These are phyloP conservation scores for Aspergillus udagawae DNA, from an alignment of 2,329 filamentous ascomycete species.

Conservation along the genomic window DNA sequence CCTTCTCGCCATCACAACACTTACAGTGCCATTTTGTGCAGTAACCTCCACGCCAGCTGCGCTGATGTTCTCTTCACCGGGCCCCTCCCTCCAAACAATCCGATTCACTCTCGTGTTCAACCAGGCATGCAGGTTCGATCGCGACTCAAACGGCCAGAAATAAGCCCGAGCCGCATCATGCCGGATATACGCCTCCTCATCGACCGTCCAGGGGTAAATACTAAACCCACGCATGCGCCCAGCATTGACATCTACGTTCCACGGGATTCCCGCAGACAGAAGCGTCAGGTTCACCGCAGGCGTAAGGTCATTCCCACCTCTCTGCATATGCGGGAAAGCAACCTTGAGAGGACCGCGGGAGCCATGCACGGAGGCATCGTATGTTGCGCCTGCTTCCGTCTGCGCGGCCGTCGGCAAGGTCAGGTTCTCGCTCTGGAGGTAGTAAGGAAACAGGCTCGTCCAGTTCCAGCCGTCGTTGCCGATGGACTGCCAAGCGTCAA, in stretches of 20 bases:
- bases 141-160: constrained; percentile 40
- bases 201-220: constrained; percentile 41
- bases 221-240: constrained; percentile 44
- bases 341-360: constrained; percentile 24
- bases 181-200: constrained; percentile 35
- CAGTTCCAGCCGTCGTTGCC: constrained; percentile 34
- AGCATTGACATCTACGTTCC: constrained; percentile 41
- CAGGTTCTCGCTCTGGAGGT: constrained; percentile 27
- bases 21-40: constrained; percentile 17
- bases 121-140: constrained; percentile 42
- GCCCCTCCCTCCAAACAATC: constrained; percentile 30
- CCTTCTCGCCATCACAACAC: constrained; percentile 29
- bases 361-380: constrained; percentile 15
- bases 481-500: constrained; percentile 35
- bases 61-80: neutral
- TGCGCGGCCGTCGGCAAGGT: constrained; percentile 16
- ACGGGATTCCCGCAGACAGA: constrained; percentile 30
- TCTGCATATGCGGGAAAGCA: constrained; percentile 18
- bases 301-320: constrained; percentile 15
- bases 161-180: constrained; percentile 48
- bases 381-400: no score
- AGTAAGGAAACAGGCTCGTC: constrained; percentile 28
- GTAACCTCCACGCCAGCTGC: constrained; percentile 28
- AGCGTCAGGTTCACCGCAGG: constrained; percentile 33
- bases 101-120: constrained; percentile 40